Base-by-base conservation (phyloP, 2,329 filamentous ascomycete genomes). In the Ceratocystis ficicola region DNA sequence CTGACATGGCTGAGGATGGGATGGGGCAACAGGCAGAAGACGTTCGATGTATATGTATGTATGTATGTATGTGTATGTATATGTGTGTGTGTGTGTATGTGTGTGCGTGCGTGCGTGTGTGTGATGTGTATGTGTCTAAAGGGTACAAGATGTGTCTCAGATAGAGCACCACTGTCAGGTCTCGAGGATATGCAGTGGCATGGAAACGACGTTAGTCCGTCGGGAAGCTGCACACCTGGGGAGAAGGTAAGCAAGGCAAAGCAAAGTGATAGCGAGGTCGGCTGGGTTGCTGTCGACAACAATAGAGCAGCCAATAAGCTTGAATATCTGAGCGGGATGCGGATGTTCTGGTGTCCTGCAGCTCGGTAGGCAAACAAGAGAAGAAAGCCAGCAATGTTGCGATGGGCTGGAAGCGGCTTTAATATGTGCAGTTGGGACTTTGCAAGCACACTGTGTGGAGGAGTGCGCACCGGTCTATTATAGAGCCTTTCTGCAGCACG, bases 111-210 rank as follows among this genome's bases (percentile, higher is more conserved):
- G 32, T 36, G 32, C 8, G 8, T 36, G 32, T 36, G 36, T 41
- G 2, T 41, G 36, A 12, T 36, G 32, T 17, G 25, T 57, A 30
- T 32, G 52, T 32, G 52, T 6, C 25, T 30, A 10, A 59, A 36
- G 7, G 55, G 30, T 59, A 32, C 55, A 59, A 20, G 28, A n/a
- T 32, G 7, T 36, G 55, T 59, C 28, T 36, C 55, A 36, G 55
- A 36, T 59, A 36, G 55, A n/a, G 55, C 8, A 25, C 30, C 10
- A 30, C 30, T 59, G 25, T 36, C 55, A 59, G 30, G 17, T 59
- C 55, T 12, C 17, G 55, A 32, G 55, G 55, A 30, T 36, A 59
- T 59, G 55, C 55, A 59, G 28, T 59, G 30, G 55, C 28, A 59
- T 59, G 30, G 15, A 59, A 36, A 59, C 30, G 30, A 36, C 55